Evolutionary conservation across 1,284 basidiomycete genomes (phyloP).

Genomic region (Leccinum subatratum): DNA sequence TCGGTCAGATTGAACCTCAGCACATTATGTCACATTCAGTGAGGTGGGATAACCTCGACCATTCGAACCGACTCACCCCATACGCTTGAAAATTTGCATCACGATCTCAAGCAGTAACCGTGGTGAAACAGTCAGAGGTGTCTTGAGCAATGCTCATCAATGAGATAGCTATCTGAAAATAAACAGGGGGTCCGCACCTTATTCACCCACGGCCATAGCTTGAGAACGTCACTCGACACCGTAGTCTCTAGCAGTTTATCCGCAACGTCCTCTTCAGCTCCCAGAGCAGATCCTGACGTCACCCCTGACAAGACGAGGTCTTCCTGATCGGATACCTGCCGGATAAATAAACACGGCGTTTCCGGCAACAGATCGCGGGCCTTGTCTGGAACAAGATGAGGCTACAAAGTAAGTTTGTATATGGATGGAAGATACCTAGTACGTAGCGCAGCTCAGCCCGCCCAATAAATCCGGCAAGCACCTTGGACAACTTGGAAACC

Average conservation of each 20-base stretch:
- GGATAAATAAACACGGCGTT: slow-evolving; percentile 69
- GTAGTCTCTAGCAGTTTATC: slow-evolving; percentile 58
- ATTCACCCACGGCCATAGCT: slow-evolving; percentile 89
- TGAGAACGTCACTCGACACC: slow-evolving; percentile 55
- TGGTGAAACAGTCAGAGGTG: slow-evolving; percentile 89
- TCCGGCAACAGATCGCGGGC: slow-evolving; percentile 60
- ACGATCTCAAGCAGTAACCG: slow-evolving; percentile 93
- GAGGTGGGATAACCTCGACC: neutral
- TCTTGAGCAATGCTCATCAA: slow-evolving; percentile 45
- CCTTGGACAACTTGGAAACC: slow-evolving; percentile 45
- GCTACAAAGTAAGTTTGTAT: neutral
- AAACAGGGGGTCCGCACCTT: slow-evolving; percentile 49
- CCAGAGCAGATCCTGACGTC: slow-evolving; percentile 49
- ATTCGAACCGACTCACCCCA: slow-evolving; percentile 69
- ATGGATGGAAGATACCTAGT: slow-evolving; percentile 50
- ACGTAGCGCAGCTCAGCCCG: slow-evolving; percentile 83
- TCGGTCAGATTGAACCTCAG: slow-evolving; percentile 70
- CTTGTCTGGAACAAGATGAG: slow-evolving; percentile 50
- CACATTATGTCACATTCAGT: slow-evolving; percentile 37
- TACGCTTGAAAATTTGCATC: slow-evolving; percentile 91
- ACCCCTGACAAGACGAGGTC: slow-evolving; percentile 48
- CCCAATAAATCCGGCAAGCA: slow-evolving; percentile 84
- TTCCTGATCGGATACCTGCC: slow-evolving; percentile 42
- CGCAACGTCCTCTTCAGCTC: slow-evolving; percentile 63
- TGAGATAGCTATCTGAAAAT: neutral